Conservation (phyloP, 2,329 filamentous ascomycete species). For the Drechslerella dactyloides region DNA sequence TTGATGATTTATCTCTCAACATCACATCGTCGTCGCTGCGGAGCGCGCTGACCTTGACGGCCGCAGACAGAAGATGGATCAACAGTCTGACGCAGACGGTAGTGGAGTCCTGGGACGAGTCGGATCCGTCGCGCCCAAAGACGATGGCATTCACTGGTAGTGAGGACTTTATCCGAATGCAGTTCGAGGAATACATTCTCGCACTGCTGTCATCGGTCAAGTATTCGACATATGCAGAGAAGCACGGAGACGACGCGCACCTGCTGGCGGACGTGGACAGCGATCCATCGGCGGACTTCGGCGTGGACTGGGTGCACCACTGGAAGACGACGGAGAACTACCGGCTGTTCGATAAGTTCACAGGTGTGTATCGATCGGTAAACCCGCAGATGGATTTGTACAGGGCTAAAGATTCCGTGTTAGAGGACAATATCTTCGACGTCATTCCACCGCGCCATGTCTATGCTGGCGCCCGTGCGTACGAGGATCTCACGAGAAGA, state of each 20-base stretch:
- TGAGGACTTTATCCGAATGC: conserved; percentile 94
- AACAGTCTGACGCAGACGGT: conserved; percentile 93
- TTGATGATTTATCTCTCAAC: conserved; percentile 85
- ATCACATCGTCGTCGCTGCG: conserved; percentile 81
- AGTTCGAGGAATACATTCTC: conserved; percentile 95
- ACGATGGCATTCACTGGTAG: conserved; percentile 93
- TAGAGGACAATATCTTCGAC: conserved; percentile 78
- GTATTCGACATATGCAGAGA: conserved; percentile 74
- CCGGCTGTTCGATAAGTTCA: conserved; percentile 75
- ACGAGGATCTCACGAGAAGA: conserved; percentile 91
- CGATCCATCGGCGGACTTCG: conserved; percentile 84
- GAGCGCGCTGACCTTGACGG: conserved; percentile 76
- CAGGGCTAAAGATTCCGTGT: conserved; percentile 69
- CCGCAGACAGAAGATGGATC: conserved; percentile 92
- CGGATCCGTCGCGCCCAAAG: conserved; percentile 86
- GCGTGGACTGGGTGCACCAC: conserved; percentile 79
- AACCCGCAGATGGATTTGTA: not conserved
- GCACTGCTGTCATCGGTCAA: conserved; percentile 87
- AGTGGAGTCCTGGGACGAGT: conserved; percentile 94
- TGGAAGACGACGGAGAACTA: conserved; percentile 93
- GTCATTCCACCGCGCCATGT: conserved; percentile 92
- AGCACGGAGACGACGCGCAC: conserved; percentile 65
- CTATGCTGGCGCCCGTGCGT: conserved; percentile 86
- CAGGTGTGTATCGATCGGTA: conserved; percentile 44
- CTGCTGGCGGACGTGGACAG: conserved; percentile 70